phyloP scores from a whole-genome alignment of 2,329 filamentous ascomycete species.

The Botryotinia convoluta region DNA sequence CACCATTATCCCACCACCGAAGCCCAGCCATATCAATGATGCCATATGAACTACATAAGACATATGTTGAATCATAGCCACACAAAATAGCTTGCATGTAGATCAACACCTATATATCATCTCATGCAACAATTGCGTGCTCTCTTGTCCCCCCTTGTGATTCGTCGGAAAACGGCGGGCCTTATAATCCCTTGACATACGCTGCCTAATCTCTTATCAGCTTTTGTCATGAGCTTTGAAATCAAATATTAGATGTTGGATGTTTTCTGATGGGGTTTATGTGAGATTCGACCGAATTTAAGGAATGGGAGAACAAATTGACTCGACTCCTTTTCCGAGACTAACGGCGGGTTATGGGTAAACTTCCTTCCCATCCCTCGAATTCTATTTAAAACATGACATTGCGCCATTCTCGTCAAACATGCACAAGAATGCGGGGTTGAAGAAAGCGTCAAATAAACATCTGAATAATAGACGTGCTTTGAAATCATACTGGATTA shows the following conservation, averaged over 20 bases:
- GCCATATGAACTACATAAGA: slow-evolving; percentile 12
- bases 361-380: too few species aligned
- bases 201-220: not conserved
- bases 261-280: not conserved
- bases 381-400: not conserved
- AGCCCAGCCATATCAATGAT: slow-evolving; percentile 15
- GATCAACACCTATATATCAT: not conserved
- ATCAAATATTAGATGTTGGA: not conserved
- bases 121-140: slow-evolving; percentile 20
- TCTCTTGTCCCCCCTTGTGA: not conserved
- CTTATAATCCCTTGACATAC: not conserved
- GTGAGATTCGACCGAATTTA: not conserved
- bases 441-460: not conserved
- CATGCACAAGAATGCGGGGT: slow-evolving; percentile 9
- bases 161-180: slow-evolving; percentile 9
- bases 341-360: not conserved
- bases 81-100: not conserved
- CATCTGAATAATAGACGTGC: slow-evolving; percentile 1
- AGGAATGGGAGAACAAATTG: not conserved
- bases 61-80: not conserved
- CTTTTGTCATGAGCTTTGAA: not conserved
- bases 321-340: not conserved
- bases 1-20: slow-evolving; percentile 1
- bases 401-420: slow-evolving; percentile 13
- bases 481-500: slow-evolving; percentile 19